Conservation (phyloP, 2,329 filamentous ascomycete genomes). For the Zymoseptoria pseudotritici region DNA sequence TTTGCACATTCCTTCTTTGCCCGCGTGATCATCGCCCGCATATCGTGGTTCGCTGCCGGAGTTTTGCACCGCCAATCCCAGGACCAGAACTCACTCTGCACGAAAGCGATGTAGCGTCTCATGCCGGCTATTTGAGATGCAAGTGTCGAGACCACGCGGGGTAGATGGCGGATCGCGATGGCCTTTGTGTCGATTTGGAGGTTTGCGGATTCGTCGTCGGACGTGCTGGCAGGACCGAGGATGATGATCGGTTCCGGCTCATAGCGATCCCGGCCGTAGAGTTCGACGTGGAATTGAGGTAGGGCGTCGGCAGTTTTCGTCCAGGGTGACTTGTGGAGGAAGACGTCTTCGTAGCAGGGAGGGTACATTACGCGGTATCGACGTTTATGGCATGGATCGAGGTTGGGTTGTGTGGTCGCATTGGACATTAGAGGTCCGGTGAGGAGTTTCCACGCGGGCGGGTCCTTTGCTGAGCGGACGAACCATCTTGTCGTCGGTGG, state of each 20-base stretch:
- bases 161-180: constrained; percentile 5
- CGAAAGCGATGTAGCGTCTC: constrained; percentile 9
- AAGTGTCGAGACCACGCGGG: constrained; percentile 9
- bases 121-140: constrained; percentile 11
- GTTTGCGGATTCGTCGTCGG: background rate
- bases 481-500: constrained; percentile 12
- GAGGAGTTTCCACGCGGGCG: constrained; percentile 14
- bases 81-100: constrained; percentile 15
- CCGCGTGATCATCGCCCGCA: constrained; percentile 10
- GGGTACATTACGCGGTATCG: constrained; percentile 16
- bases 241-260: constrained; percentile 17
- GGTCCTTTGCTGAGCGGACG: constrained; percentile 8
- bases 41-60: constrained; percentile 11
- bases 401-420: constrained; percentile 9
- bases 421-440: constrained; percentile 16
- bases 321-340: constrained; percentile 16
- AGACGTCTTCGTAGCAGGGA: constrained; percentile 18
- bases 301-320: constrained; percentile 4
- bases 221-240: constrained; percentile 10
- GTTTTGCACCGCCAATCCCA: constrained; percentile 18
- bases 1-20: constrained; percentile 7
- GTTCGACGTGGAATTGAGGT: constrained; percentile 13
- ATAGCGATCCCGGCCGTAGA: constrained; percentile 10
- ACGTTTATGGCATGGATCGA: constrained; percentile 10
- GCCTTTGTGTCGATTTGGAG: constrained; percentile 3